phyloP scores from a whole-genome alignment of 352 stramenopile species.

The Aphanomyces cochlioides region DNA sequence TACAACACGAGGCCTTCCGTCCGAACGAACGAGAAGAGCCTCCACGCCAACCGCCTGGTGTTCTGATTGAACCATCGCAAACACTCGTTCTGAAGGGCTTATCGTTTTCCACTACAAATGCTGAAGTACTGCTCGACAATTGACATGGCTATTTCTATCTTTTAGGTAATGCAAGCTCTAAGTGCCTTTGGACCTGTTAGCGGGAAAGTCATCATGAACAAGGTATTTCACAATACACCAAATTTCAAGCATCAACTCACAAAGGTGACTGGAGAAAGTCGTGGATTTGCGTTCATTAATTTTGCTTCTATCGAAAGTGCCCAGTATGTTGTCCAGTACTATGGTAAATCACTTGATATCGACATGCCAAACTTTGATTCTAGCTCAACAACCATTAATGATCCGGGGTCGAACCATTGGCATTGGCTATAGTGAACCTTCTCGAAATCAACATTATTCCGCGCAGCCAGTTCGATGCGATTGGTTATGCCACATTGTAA shows the following conservation, averaged over 20 bases:
- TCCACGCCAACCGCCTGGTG: background rate
- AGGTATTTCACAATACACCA: constrained; percentile 39
- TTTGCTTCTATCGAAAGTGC: constrained; percentile 59
- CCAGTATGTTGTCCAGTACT: constrained; percentile 49
- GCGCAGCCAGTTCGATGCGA: constrained; percentile 43
- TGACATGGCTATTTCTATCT: constrained; percentile 1
- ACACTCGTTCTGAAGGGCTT: constrained; percentile 27
- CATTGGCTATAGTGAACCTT: constrained; percentile 52
- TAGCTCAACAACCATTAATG: constrained; percentile 48
- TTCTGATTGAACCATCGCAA: constrained; percentile 17
- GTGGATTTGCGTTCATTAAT: constrained; percentile 78
- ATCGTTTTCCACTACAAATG: constrained; percentile 23
- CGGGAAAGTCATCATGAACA: constrained; percentile 59
- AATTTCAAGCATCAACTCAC: background rate
- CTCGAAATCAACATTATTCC: constrained; percentile 25
- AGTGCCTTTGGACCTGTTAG: constrained; percentile 47
- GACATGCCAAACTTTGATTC: constrained; percentile 23
- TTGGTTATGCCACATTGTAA: constrained; percentile 69
- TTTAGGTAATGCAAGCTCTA: constrained; percentile 59
- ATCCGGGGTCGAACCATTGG: constrained; percentile 45
- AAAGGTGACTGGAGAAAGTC: constrained; percentile 54
- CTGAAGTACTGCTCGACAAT: constrained; percentile 8
- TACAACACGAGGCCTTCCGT: too few relatives aligned
- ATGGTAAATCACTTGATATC: constrained; percentile 38
- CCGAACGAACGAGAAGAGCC: background rate